Base-by-base conservation (phyloP, 2,329 filamentous ascomycete species). In the Dactylellina haptotyla region DNA sequence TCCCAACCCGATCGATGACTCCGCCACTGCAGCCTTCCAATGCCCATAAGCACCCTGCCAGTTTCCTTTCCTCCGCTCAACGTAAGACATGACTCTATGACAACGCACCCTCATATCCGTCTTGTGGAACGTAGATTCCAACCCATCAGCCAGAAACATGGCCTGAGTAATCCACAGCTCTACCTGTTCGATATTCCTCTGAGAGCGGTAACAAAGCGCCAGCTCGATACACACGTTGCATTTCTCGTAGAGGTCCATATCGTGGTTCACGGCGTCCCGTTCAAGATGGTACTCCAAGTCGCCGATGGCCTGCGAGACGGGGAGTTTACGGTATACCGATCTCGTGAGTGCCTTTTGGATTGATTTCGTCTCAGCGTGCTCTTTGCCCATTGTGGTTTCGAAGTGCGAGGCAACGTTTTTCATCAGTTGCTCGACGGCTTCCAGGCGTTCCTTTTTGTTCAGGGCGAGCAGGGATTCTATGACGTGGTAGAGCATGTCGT, bases 221-320 rank as follows among this genome's bases (percentile, higher is more conserved):
- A 69, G 32, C 14, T 69, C 64, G 30, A 69, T 69, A 28, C 64
- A 69, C 25, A 69, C 56, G n/a, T 69, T 69, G 14, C 64, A 69
- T 32, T 69, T 69, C 4, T 69, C 34, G 30, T 69, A 69, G 8
- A 69, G 34, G 20, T 53, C 9, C 56, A 59, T 59, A 3, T 69
- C 56, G 18, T 62, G 56, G 8, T 48, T 67, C 10, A 53, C 14
- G 8, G 28, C 32, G 10, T 62, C 48, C 48, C 56, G 3, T 9
- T 16, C 4, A 28, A 45, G 16, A 34, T 28, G 23, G 14, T 25
- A 45, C 28, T 69, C 26, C 4, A 69, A 56, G 37, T 62, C 46
- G 4, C n/a, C 62, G 14, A 69, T 69, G 3, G 64, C 64, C 30
- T 69, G 46, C 5, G 64, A 69, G 10, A 69, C 64, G 5, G 64